Conservation (phyloP, 176 grass and related monocot species). For the Raddia distichophylla region DNA sequence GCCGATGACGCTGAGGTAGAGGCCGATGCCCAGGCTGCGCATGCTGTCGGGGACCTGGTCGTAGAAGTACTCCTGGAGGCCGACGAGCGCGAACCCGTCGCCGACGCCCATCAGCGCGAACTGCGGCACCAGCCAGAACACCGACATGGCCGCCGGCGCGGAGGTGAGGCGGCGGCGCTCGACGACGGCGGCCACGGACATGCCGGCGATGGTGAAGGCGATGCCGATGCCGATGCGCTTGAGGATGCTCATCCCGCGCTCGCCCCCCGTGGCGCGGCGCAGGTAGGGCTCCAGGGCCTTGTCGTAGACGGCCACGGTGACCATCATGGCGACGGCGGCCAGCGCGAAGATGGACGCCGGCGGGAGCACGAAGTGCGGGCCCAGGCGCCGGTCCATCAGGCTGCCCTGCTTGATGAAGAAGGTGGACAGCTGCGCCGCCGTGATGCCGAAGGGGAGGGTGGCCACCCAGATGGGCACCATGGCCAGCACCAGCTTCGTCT, state of each 20-base stretch:
- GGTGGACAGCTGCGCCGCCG: conserved; percentile 55
- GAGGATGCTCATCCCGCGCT: conserved; percentile 83
- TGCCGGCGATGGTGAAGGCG: conserved; percentile 35
- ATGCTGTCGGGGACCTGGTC: conserved; percentile 82
- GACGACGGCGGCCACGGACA: conserved; percentile 51
- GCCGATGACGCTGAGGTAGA: conserved; percentile 77
- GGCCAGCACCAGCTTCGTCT: conserved; percentile 73
- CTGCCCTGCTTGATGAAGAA: conserved; percentile 94
- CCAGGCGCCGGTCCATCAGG: conserved; percentile 67
- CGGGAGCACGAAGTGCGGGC: conserved; percentile 57
- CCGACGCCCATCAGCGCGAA: conserved; percentile 64
- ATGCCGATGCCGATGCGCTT: conserved; percentile 72
- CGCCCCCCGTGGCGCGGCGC: conserved; percentile 46
- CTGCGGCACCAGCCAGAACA: conserved; percentile 76
- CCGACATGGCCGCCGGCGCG: conserved; percentile 26
- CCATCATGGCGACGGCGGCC: conserved; percentile 60
- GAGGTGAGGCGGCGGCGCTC: conserved; percentile 50
- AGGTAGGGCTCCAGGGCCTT: conserved; percentile 68
- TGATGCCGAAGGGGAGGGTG: conserved; percentile 72
- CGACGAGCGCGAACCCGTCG: conserved; percentile 80
- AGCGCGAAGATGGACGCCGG: conserved; percentile 67
- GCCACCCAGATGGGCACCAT: conserved; percentile 81
- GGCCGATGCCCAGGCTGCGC: conserved; percentile 77
- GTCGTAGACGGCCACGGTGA: conserved; percentile 58
- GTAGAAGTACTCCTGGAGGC: conserved; percentile 94